A percentile compares a stretch with the other conserved stretches of the same genome.
phyloP scores from a whole-genome alignment of 805 yeast genomes.

The Wickerhamomyces mucosus region DNA sequence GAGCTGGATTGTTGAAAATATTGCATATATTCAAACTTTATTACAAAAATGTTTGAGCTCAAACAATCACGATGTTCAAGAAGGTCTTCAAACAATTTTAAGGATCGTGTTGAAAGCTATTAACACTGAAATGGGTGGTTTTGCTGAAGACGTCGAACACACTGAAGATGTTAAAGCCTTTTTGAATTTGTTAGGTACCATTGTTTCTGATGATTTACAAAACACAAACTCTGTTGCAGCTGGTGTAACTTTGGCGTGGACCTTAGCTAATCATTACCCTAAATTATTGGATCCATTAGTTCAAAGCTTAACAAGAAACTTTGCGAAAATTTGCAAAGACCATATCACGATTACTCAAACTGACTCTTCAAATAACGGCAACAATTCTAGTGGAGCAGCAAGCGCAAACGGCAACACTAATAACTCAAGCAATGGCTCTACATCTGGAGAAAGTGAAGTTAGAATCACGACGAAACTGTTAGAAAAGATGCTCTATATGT shows the following conservation, averaged over 20 bases:
- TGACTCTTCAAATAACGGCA: slow-evolving; percentile 14
- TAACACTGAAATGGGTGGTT: slow-evolving; percentile 28
- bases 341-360: slow-evolving; percentile 52
- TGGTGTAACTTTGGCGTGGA: slow-evolving; percentile 76
- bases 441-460: slow-evolving; percentile 56
- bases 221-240: slow-evolving; percentile 76
- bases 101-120: slow-evolving; percentile 61
- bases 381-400: too few species aligned
- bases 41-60: slow-evolving; percentile 76
- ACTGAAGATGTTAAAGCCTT: slow-evolving; percentile 59
- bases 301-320: slow-evolving; percentile 73
- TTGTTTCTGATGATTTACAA: slow-evolving; percentile 69
- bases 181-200: slow-evolving; percentile 47
- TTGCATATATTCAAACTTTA: slow-evolving; percentile 59
- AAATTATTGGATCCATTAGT: slow-evolving; percentile 64
- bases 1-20: slow-evolving; percentile 70
- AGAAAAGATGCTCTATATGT: slow-evolving; percentile 66
- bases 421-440: slow-evolving; percentile 4
- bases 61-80: slow-evolving; percentile 81
- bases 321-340: slow-evolving; percentile 83
- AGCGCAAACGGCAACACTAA: neutral
- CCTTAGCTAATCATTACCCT: slow-evolving; percentile 68
- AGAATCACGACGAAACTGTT: slow-evolving; percentile 69
- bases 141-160: slow-evolving; percentile 39
- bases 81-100: slow-evolving; percentile 68